Percentiles rank a stretch among this genome's conserved stretches.
phyloP scores from a whole-genome alignment of 768 basidiomycete genomes.

The Megacollybia marginata region DNA sequence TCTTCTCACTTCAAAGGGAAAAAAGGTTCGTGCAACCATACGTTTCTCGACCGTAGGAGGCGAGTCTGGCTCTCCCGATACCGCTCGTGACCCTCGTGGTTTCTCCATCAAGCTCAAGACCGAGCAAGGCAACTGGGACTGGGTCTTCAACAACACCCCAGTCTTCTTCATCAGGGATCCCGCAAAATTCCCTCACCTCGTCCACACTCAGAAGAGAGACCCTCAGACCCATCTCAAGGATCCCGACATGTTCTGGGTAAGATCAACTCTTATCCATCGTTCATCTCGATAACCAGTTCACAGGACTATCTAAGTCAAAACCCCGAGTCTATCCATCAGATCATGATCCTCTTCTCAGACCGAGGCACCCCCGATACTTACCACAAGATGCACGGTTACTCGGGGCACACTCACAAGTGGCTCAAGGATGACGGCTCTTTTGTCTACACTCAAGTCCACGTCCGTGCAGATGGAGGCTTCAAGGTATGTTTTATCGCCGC shows the following conservation, averaged over 20 bases:
- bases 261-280: slow-evolving; percentile 5
- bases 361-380: slow-evolving; percentile 90
- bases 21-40: slow-evolving; percentile 65
- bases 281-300: slow-evolving; percentile 14
- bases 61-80: slow-evolving; percentile 82
- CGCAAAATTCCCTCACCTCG: slow-evolving; percentile 88
- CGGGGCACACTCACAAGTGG: slow-evolving; percentile 88
- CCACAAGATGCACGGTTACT: slow-evolving; percentile 86
- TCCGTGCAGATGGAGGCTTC: slow-evolving; percentile 72
- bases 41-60: slow-evolving; percentile 95
- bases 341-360: slow-evolving; percentile 91
- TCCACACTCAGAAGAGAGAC: slow-evolving; percentile 89
- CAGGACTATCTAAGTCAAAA: slow-evolving; percentile 87
- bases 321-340: slow-evolving; percentile 84
- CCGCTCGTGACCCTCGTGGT: slow-evolving; percentile 90
- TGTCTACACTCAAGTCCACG: slow-evolving; percentile 83
- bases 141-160: slow-evolving; percentile 91
- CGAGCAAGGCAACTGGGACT: slow-evolving; percentile 86
- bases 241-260: slow-evolving; percentile 77
- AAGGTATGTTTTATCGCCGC: slow-evolving; percentile 38
- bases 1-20: slow-evolving; percentile 58
- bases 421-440: slow-evolving; percentile 79
- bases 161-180: slow-evolving; percentile 87
- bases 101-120: slow-evolving; percentile 89
- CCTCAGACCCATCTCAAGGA: slow-evolving; percentile 91